A percentile compares a stretch with the other conserved stretches of the same genome.
Evolutionary conservation across 257 asterid genomes (phyloP).

Genomic region (Lycium ferocissimum): DNA sequence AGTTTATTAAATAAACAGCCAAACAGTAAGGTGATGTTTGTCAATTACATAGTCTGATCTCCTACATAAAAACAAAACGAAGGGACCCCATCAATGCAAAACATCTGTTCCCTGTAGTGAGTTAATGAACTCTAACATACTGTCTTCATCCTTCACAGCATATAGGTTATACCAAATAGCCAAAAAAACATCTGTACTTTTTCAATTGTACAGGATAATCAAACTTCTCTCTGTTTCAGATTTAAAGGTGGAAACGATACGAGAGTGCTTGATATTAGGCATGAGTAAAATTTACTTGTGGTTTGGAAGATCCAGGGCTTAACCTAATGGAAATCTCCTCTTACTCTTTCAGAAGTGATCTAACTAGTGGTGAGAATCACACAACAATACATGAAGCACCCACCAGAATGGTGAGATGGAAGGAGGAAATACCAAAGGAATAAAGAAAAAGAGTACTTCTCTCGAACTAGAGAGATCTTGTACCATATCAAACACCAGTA

Average conservation of each 20-base stretch:
- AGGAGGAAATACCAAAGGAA: slow-evolving; percentile 34
- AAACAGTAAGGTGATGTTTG: background rate
- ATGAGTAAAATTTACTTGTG: background rate
- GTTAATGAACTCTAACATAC: background rate
- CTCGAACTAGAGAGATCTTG: slow-evolving; percentile 37
- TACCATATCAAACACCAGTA: slow-evolving; percentile 42
- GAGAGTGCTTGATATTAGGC: background rate
- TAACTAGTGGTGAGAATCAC: slow-evolving; percentile 3
- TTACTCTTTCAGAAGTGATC: slow-evolving; percentile 17
- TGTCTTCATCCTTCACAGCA: background rate
- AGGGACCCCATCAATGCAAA: background rate
- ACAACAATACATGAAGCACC: background rate
- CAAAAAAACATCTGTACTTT: background rate
- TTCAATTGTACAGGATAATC: background rate
- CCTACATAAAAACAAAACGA: background rate
- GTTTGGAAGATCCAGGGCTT: background rate
- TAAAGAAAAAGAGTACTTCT: slow-evolving; percentile 36
- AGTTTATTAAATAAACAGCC: slow-evolving; percentile 12
- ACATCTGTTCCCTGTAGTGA: background rate
- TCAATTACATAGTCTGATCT: background rate
- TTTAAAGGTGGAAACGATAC: background rate
- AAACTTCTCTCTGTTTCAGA: background rate
- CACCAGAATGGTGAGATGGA: background rate
- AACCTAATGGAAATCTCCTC: slow-evolving; percentile 7
- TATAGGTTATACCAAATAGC: background rate